Base-by-base conservation (phyloP, 495 filamentous ascomycete genomes). In the Terfezia claveryi region DNA sequence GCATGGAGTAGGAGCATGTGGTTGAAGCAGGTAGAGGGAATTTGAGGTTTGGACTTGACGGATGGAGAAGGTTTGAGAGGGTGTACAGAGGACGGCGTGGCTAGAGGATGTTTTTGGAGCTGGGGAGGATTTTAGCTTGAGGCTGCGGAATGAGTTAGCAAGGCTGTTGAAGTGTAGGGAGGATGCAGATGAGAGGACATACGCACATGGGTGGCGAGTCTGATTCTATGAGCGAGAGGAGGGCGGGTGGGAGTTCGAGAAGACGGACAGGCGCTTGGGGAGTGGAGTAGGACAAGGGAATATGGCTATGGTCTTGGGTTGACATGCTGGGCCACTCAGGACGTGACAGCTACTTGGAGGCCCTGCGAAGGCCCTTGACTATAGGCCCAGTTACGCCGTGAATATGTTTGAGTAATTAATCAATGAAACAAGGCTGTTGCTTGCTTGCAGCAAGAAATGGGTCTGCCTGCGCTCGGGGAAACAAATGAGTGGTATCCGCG, bases 11-110 rank as follows among this genome's bases (percentile, higher is more conserved):
- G 69, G 71, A 7, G 27, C 27, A 32, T 32, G 4, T 32, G 85
- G 74, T 36, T 72, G 66, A 32, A 85, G 71, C 8, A 94, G 64
- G 66, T 85, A 82, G 38, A 94, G 69, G 7, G 82, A 81, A 64
- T 95, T 95, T 14, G 87, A 94, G 0, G 87, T 89, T 63, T 89
- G 86, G 58, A 94, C 87, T 67, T 94, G 86, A 17, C 84, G 84
- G 52, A 94, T 72, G 36, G 78, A 78, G 71, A 81, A 95, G 17
- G 81, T 88, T 64, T 78, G 72, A 14, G 71, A 69, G 2, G 75
- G 66, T 3, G 81, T 82, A 65, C 79, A 86, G 57, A 95, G 73
- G 54, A 91, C 77, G 46, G 83, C 82, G 56, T 80, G 79, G 58
- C 27, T 7, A 32, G 27, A 32, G 27, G 7, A 32, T 14, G 41